These are phyloP conservation scores for Paramecium bursaria DNA, from an alignment of 73 alveolate genomes.

Conservation along the genomic window DNA sequence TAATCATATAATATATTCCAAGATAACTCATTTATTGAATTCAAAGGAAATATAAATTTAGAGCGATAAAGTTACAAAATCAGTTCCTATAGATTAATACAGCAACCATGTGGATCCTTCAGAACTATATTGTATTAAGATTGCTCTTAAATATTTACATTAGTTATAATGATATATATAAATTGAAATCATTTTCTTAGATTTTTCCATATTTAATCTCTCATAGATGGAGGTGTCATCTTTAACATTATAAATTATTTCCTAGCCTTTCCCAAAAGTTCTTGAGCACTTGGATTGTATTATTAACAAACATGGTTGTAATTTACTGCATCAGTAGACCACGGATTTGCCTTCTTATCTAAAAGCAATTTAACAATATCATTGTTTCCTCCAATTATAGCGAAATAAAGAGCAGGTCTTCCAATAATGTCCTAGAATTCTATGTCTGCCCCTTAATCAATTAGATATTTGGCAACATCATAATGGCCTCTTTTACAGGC, in stretches of 20 bases:
- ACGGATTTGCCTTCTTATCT: slow-evolving; percentile 61
- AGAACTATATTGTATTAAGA: slow-evolving; percentile 22
- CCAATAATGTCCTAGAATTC: slow-evolving; percentile 67
- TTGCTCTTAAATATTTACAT: slow-evolving; percentile 21
- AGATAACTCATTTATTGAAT: slow-evolving; percentile 17
- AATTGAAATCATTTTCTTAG: slow-evolving; percentile 43
- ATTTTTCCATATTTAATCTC: slow-evolving; percentile 50
- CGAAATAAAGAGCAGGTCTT: slow-evolving; percentile 70
- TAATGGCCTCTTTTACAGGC: slow-evolving; percentile 72
- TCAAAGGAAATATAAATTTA: slow-evolving; percentile 6
- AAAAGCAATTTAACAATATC: slow-evolving; percentile 43
- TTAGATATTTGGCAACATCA: slow-evolving; percentile 31
- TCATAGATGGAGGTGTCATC: slow-evolving; percentile 53
- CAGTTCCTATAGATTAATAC: background rate
- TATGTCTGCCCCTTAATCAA: slow-evolving; percentile 61
- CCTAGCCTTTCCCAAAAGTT: slow-evolving; percentile 1
- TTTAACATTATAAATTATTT: slow-evolving; percentile 31
- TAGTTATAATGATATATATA: slow-evolving; percentile 6
- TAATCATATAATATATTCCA: background rate
- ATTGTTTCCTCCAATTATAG: slow-evolving; percentile 43
- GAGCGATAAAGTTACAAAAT: background rate
- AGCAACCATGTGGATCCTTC: slow-evolving; percentile 40
- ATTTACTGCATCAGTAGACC: slow-evolving; percentile 66
- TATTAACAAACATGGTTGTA: slow-evolving; percentile 25
- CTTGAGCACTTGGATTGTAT: background rate